Evolutionary conservation across 2,329 filamentous ascomycete genomes (phyloP).

Genomic region (Ophiostoma himal-ulmi): DNA sequence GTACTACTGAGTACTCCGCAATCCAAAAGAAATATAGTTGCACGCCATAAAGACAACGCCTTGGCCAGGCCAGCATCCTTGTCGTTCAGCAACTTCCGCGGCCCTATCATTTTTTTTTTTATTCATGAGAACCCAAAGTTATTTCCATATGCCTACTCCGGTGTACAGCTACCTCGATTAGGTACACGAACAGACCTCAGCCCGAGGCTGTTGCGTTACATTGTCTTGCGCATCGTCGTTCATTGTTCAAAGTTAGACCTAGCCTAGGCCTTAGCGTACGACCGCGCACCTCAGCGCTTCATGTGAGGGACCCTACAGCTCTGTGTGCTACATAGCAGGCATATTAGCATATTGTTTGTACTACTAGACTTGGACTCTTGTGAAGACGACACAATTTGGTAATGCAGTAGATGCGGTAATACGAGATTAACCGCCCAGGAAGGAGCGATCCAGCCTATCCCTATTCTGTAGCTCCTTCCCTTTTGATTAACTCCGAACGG

Average conservation of each 20-base stretch:
- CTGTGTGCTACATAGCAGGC: slow-evolving; percentile 1
- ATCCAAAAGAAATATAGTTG: neutral
- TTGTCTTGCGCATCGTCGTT: slow-evolving; percentile 5
- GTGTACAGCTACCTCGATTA: neutral
- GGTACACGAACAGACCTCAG: neutral
- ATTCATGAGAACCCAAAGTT: neutral
- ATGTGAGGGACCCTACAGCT: neutral
- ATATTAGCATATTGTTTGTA: neutral
- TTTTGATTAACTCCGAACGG: neutral
- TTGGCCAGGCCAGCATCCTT: neutral
- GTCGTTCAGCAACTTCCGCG: neutral
- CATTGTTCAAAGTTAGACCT: neutral
- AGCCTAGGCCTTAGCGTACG: neutral
- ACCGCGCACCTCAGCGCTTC: neutral
- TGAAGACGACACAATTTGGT: neutral
- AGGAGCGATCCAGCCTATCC: neutral
- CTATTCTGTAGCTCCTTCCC: neutral
- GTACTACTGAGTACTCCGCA: slow-evolving; percentile 2
- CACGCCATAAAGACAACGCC: neutral
- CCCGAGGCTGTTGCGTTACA: slow-evolving; percentile 19
- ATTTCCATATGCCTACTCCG: neutral
- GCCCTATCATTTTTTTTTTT: neutral
- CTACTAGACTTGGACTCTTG: neutral
- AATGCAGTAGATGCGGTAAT: neutral
- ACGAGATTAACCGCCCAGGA: neutral